Conservation (phyloP, 192 early-diverging fungal species). For the Entomortierella parvispora region DNA sequence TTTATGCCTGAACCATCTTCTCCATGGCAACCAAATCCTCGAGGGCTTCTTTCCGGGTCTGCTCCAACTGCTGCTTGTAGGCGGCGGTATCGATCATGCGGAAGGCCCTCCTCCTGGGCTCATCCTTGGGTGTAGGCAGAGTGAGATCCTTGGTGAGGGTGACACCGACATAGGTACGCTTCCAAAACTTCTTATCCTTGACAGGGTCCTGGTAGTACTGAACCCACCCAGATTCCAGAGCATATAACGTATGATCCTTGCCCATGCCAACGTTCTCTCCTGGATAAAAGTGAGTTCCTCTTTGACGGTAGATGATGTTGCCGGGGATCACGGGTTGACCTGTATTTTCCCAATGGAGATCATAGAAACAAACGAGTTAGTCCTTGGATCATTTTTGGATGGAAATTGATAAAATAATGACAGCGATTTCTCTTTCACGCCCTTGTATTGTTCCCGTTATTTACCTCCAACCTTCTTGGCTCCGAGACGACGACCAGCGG, state of each 20-base stretch:
- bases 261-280: conserved; percentile 84
- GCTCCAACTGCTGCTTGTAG: conserved; percentile 35
- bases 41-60: conserved; percentile 43
- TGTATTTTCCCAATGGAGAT: conserved; percentile 2
- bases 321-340: conserved; percentile 78
- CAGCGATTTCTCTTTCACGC: too few species aligned
- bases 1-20: conserved; percentile 45
- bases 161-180: conserved; percentile 75
- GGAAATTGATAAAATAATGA: too few species aligned
- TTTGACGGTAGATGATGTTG: conserved; percentile 84
- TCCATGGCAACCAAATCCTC: conserved; percentile 36
- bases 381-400: too few species aligned
- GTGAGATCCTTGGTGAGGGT: conserved; percentile 67
- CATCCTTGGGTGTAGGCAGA: conserved; percentile 67
- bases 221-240: conserved; percentile 77
- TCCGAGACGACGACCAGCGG: conserved; percentile 79
- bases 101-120: conserved; percentile 76
- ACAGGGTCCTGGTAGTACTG: conserved; percentile 74
- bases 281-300: conserved; percentile 81
- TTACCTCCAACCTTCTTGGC: conserved; percentile 79
- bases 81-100: conserved; percentile 67
- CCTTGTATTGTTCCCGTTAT: too few species aligned
- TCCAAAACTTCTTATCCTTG: conserved; percentile 65
- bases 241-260: conserved; percentile 82
- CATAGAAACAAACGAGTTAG: neutral